A percentile compares a stretch with the other conserved stretches of the same genome.
These are phyloP conservation scores for Candida sithepensis DNA, from an alignment of 805 yeast genomes.

Conservation along the genomic window DNA sequence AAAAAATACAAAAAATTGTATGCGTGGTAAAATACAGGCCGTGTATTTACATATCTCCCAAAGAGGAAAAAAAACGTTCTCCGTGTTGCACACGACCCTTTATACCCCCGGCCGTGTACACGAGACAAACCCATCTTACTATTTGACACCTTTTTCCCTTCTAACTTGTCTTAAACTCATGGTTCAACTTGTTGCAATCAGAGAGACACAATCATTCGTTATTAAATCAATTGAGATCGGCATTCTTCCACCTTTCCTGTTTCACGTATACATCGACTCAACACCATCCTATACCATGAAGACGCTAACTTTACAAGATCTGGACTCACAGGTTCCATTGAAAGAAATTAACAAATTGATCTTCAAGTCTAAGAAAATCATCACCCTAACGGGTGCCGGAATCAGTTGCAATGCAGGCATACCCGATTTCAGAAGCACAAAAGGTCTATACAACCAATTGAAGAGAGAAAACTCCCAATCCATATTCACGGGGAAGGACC, in stretches of 20 bases:
- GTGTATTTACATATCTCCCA: conserved; percentile 14
- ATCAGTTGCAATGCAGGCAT: conserved; percentile 96
- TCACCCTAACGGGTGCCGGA: conserved; percentile 91
- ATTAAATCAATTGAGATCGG: no score
- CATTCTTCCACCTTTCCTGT: neutral
- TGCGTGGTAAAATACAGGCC: no score
- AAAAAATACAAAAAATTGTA: no score
- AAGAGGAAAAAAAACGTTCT: conserved; percentile 6
- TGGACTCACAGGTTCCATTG: conserved; percentile 16
- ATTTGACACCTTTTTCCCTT: no score
- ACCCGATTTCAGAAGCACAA: conserved; percentile 85
- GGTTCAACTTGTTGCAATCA: no score
- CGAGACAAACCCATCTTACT: neutral
- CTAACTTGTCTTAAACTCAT: no score
- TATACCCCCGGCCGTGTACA: neutral
- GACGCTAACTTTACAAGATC: conserved; percentile 15
- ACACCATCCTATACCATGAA: conserved; percentile 15
- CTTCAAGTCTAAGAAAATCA: conserved; percentile 48
- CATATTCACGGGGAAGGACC: conserved; percentile 75
- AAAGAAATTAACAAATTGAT: conserved; percentile 38
- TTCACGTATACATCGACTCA: neutral
- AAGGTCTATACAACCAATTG: conserved; percentile 77
- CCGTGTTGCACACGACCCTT: neutral
- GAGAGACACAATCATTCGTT: no score
- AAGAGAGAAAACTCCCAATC: conserved; percentile 52